Base-by-base conservation (phyloP, 73 alveolate genomes). In the Paraurostyla sp. region DNA sequence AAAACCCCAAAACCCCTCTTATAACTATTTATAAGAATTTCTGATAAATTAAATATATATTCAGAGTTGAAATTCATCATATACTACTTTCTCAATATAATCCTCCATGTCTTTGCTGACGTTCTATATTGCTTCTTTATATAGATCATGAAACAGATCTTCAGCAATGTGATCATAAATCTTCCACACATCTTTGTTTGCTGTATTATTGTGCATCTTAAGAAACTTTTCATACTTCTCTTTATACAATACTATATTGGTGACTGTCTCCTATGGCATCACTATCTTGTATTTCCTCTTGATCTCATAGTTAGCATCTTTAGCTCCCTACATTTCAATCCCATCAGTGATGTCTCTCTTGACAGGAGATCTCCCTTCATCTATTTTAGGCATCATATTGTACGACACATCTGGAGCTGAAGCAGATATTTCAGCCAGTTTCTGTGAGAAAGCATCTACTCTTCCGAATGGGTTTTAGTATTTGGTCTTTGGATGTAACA, bases 121-220 rank as follows among this genome's bases (percentile, higher is more conserved):
- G 20, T 83, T 68, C 25, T 59, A 38, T 33, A 52, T 38, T 41
- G 69, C 78, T 20, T 90, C 84, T 0, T 76, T 50, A 36, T 81
- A 54, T 36, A 83, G 3, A 45, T 90, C 95, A 54, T 65, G 82
- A 38, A 51, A 90, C 27, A 90, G 30, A 59, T 90, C 95, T 27
- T 65, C 51, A 42, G 95, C 57, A 16, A 90, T 20, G 35, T 69
- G 85, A 52, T 90, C 95, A 69, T 90, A 90, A 0, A 90, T 59
- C 45, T 90, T 83, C 95, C 95, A 90, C 6, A 71, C 95, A 41
- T 90, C 95, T 84, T 90, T 90, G 29, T 90, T 82, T 33, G 78
- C 80, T 9, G 95, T 89, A 32, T 89, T 89, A 43, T 89, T 83
- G 43, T 60, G 92, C 85, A 63, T 45, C 46, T 83, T 83, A n/a